A percentile compares a stretch with the other conserved stretches of the same genome.
These are phyloP conservation scores for Plasmodium falciparum DNA, from an alignment of 169 alveolate genomes.

Conservation along the genomic window DNA sequence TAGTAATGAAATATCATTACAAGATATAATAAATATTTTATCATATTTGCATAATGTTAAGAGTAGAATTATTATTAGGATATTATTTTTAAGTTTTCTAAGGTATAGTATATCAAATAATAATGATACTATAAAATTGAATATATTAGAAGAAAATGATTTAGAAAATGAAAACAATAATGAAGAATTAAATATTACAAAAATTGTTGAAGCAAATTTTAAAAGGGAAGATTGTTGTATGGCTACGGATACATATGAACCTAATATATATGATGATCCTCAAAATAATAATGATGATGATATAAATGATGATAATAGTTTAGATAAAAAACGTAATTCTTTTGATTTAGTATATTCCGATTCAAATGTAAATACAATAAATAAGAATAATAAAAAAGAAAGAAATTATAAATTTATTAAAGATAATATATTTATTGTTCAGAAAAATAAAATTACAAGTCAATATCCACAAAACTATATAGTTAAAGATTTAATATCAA, in stretches of 20 bases:
- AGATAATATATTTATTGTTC: conserved; percentile 38
- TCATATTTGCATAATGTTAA: conserved; percentile 35
- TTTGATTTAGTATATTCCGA: conserved; percentile 52
- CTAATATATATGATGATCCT: neutral
- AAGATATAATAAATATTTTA: conserved; percentile 70
- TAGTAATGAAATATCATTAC: conserved; percentile 60
- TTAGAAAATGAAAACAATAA: conserved; percentile 1
- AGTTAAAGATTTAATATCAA: conserved; percentile 52
- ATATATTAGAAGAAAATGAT: neutral
- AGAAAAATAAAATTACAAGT: conserved; percentile 39
- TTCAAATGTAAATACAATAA: conserved; percentile 36
- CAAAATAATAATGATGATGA: neutral
- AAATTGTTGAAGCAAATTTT: neutral
- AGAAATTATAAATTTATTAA: conserved; percentile 61
- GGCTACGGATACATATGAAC: neutral
- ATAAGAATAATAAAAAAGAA: conserved; percentile 59
- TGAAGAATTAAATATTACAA: neutral
- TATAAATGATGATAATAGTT: neutral
- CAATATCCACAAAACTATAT: conserved; percentile 45
- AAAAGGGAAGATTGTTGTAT: conserved; percentile 6
- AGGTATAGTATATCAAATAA: conserved; percentile 30
- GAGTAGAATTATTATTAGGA: conserved; percentile 24
- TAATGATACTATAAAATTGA: neutral
- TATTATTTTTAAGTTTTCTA: conserved; percentile 55
- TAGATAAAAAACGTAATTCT: neutral